Evolutionary conservation across 2,329 filamentous ascomycete species (phyloP), one percentile per base, ranked within the genome.

Genomic region (Exutisphaerella laricina): DNA sequence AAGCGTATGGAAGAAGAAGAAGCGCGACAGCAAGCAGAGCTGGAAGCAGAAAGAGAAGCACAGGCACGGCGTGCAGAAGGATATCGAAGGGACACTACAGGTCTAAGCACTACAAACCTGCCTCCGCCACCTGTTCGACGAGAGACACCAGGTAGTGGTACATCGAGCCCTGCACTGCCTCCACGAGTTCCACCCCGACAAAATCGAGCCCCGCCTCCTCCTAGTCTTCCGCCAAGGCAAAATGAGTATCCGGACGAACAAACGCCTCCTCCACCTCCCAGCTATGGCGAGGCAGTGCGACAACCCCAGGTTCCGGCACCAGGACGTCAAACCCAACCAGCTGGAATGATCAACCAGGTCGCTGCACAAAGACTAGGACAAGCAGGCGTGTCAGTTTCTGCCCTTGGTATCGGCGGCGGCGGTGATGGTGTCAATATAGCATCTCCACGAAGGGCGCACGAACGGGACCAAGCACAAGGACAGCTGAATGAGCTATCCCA

Each of bases 351-450:
- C 31, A 79, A 80, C 41, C 72, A 77, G 54, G 77, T 72, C 4
- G 82, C 87, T 4, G 62, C 83, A 42, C 73, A 69, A 45, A 75
- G 86, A 30, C 72, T 96, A 6, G 78, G 81, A 8, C 75, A 79
- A 26, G 82, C 85, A 1, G 88, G 88, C 1, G 73, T 95, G 4
- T 85, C 82, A 0, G 86, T 95, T 0, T 83, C 88, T 0, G 84
- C 77, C 0, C 70, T 95, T 3, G 84, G 84, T 4, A 94, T 94
- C 48, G 81, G 79, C 3, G 62, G 59, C 34, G 66, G 53, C 43
- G 56, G 56, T n/a, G 48, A 60, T 53, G 31, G 29, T 30, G 33
- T 35, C 7, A 35, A 35, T 20, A 41, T 44, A 39, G 13, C 22
- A 34, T 14, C 32, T 10, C 25, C 40, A 16, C 13, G 39, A 28